phyloP scores from a whole-genome alignment of 495 filamentous ascomycete genomes.

The Podospora bellae-mahoneyi region DNA sequence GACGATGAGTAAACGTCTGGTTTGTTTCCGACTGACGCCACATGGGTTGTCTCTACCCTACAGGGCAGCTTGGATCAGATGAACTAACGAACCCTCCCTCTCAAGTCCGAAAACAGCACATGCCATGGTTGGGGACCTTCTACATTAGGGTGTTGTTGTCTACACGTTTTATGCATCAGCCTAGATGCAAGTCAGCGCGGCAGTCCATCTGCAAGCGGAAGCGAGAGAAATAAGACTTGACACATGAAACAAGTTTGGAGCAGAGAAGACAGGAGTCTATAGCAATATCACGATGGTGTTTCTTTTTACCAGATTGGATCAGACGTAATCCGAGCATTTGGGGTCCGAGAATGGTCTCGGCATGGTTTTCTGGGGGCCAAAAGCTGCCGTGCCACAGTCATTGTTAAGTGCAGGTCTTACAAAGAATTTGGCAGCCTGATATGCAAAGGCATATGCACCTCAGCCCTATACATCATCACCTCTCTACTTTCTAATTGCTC shows the following conservation, averaged over 20 bases:
- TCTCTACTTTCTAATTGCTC: neutral
- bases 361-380: neutral
- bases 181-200: too few species aligned
- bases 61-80: neutral
- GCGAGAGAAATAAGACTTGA: neutral
- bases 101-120: too few species aligned
- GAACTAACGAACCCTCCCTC: neutral
- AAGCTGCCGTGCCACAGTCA: neutral
- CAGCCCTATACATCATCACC: neutral
- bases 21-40: neutral
- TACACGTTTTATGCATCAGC: too few species aligned
- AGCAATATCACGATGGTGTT: neutral
- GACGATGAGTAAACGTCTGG: neutral
- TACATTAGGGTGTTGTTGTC: too few species aligned
- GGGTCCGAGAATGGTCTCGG: neutral
- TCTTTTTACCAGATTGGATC: neutral
- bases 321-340: neutral
- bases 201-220: too few species aligned
- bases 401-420: neutral
- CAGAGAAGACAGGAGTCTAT: neutral
- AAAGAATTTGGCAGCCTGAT: neutral
- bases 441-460: neutral
- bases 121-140: too few species aligned
- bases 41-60: neutral
- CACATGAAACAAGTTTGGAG: neutral